phyloP scores from a whole-genome alignment of 306 rosid genomes.

The Acacia confusa region DNA sequence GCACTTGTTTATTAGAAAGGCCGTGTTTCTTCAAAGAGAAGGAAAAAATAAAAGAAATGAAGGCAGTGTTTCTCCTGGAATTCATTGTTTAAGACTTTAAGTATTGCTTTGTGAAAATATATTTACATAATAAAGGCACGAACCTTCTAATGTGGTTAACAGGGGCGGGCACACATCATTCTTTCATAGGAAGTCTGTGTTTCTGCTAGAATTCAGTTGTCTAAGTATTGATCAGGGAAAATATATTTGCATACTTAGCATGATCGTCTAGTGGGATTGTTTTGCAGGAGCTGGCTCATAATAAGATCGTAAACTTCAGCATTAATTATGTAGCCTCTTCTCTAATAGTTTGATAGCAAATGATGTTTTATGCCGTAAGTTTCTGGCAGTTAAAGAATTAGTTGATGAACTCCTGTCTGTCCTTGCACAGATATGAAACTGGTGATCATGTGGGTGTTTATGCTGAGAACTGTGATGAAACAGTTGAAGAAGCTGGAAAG shows the following conservation, averaged over 20 bases:
- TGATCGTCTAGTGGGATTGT: background rate
- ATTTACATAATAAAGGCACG: background rate
- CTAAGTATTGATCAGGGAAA: slow-evolving; percentile 11
- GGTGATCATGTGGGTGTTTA: slow-evolving; percentile 98
- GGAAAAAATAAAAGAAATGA: too few species aligned
- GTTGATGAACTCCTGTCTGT: slow-evolving; percentile 23
- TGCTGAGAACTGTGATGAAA: slow-evolving; percentile 76
- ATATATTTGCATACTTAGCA: background rate
- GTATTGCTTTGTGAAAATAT: background rate
- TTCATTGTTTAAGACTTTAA: too few species aligned
- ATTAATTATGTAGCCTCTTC: slow-evolving; percentile 5
- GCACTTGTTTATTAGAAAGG: background rate
- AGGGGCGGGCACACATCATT: background rate
- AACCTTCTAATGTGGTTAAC: background rate
- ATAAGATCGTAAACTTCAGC: background rate
- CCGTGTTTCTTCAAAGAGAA: background rate
- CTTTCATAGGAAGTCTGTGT: background rate
- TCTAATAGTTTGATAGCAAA: background rate
- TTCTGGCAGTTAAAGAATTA: slow-evolving; percentile 14
- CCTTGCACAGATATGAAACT: slow-evolving; percentile 78
- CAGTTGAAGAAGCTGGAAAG: slow-evolving; percentile 79
- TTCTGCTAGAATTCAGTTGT: background rate
- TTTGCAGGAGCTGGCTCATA: background rate
- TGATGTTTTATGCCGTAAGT: slow-evolving; percentile 8
- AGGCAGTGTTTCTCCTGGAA: background rate